Evolutionary conservation across 148 eudicot species (phyloP).

Genomic region (Heliamphora exappendiculata): DNA sequence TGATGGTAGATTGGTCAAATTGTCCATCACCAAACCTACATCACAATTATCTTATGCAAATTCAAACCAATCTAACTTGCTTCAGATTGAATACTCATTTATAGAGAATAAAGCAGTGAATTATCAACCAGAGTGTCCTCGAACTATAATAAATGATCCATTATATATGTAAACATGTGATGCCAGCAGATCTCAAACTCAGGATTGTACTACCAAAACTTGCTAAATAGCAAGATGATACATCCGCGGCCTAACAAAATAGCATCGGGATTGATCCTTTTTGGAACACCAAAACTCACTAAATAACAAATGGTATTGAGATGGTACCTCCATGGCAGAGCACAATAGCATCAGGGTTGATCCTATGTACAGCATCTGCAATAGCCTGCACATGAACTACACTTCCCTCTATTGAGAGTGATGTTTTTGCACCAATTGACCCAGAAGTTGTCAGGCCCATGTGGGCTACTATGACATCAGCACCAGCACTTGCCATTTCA

Average conservation of each 20-base stretch:
- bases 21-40: neutral
- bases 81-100: neutral
- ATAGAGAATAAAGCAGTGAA: neutral
- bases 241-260: slow-evolving; percentile 94
- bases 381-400: slow-evolving; percentile 81
- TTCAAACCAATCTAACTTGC: neutral
- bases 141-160: neutral
- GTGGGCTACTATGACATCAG: slow-evolving; percentile 90
- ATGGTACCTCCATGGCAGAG: slow-evolving; percentile 97
- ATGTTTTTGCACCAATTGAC: slow-evolving; percentile 88
- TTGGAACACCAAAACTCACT: slow-evolving; percentile 48
- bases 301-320: neutral
- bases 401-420: slow-evolving; percentile 72
- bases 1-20: neutral
- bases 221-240: slow-evolving; percentile 13
- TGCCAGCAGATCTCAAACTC: neutral
- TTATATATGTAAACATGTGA: neutral
- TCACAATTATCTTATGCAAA: neutral
- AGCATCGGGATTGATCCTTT: slow-evolving; percentile 48
- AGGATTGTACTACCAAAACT: neutral
- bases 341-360: slow-evolving; percentile 63
- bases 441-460: slow-evolving; percentile 97
- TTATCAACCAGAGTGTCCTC: neutral
- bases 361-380: slow-evolving; percentile 82
- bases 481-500: slow-evolving; percentile 94